Percentiles rank a stretch among this genome's conserved stretches.
phyloP scores from a whole-genome alignment of 2,329 filamentous ascomycete species.

The Pyricularia sp. region DNA sequence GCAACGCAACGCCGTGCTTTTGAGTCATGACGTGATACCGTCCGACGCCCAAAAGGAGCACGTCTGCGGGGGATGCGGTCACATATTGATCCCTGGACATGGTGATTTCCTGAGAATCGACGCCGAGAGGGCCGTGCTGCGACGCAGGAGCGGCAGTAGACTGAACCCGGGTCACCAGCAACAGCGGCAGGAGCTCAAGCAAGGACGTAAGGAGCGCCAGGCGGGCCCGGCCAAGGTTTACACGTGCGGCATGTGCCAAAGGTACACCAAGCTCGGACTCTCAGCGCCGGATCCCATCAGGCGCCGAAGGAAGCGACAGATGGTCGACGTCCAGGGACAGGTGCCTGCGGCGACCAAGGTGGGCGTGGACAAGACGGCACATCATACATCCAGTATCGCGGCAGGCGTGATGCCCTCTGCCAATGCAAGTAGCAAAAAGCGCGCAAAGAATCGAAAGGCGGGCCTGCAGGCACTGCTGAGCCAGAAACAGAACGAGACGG shows the following conservation, averaged over 20 bases:
- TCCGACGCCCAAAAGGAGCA: slow-evolving; percentile 39
- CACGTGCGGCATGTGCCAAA: slow-evolving; percentile 31
- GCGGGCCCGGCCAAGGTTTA: slow-evolving; percentile 24
- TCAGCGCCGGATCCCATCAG: slow-evolving; percentile 20
- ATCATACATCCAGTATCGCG: slow-evolving; percentile 3
- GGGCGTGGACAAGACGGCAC: background rate
- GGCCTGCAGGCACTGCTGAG: slow-evolving; percentile 53
- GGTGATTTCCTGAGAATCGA: slow-evolving; percentile 27
- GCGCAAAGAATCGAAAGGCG: slow-evolving; percentile 51
- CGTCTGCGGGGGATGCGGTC: slow-evolving; percentile 46
- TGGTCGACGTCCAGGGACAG: slow-evolving; percentile 13
- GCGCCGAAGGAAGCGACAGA: slow-evolving; percentile 13
- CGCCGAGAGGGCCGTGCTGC: slow-evolving; percentile 30
- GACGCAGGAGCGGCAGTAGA: slow-evolving; percentile 11
- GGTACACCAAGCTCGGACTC: slow-evolving; percentile 27
- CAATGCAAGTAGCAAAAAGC: slow-evolving; percentile 50
- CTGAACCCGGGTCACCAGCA: background rate
- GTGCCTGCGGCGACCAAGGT: slow-evolving; percentile 11
- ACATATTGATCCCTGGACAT: slow-evolving; percentile 43
- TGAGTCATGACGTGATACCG: slow-evolving; percentile 28
- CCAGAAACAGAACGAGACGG: slow-evolving; percentile 27
- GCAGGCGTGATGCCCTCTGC: slow-evolving; percentile 18
- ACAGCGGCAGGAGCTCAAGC: background rate
- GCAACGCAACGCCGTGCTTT: slow-evolving; percentile 34
- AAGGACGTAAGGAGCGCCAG: slow-evolving; percentile 2